Evolutionary conservation across 169 alveolate genomes (phyloP).

Genomic region (Plasmodium reichenowi): DNA sequence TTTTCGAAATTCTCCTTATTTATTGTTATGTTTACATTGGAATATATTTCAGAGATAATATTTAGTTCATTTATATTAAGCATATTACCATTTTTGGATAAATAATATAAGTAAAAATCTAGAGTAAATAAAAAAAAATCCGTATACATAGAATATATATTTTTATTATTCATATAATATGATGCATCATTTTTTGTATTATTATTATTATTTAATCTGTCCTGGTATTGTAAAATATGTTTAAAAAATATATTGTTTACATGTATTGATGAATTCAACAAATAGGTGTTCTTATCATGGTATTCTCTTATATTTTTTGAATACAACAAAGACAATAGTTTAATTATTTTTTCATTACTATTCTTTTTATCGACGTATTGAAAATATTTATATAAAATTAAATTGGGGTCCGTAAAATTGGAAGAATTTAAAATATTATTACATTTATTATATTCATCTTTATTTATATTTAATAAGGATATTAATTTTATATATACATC

Average conservation of each 20-base stretch:
- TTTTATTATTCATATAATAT: background rate
- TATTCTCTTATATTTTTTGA: slow-evolving; percentile 50
- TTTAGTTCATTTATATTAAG: slow-evolving; percentile 42
- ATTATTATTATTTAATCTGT: slow-evolving; percentile 6
- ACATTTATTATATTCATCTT: background rate
- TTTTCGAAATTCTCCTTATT: background rate
- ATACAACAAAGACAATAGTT: slow-evolving; percentile 33
- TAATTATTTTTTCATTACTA: slow-evolving; percentile 22
- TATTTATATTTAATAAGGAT: slow-evolving; percentile 9
- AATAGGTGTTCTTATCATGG: slow-evolving; percentile 19
- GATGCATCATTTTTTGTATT: slow-evolving; percentile 3
- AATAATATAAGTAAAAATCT: slow-evolving; percentile 58
- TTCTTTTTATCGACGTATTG: slow-evolving; percentile 32
- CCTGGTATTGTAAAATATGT: background rate
- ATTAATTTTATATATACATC: slow-evolving; percentile 37
- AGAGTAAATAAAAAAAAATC: slow-evolving; percentile 57
- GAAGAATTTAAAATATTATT: slow-evolving; percentile 25
- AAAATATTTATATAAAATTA: slow-evolving; percentile 69
- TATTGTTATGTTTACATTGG: slow-evolving; percentile 52
- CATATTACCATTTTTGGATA: slow-evolving; percentile 32
- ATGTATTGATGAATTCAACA: slow-evolving; percentile 45
- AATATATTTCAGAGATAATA: slow-evolving; percentile 20
- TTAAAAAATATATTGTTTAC: slow-evolving; percentile 35
- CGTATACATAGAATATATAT: slow-evolving; percentile 31
- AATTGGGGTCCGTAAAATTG: slow-evolving; percentile 13